Base-by-base conservation (phyloP, 768 basidiomycete species). In the Phlebiopsis gigantea region DNA sequence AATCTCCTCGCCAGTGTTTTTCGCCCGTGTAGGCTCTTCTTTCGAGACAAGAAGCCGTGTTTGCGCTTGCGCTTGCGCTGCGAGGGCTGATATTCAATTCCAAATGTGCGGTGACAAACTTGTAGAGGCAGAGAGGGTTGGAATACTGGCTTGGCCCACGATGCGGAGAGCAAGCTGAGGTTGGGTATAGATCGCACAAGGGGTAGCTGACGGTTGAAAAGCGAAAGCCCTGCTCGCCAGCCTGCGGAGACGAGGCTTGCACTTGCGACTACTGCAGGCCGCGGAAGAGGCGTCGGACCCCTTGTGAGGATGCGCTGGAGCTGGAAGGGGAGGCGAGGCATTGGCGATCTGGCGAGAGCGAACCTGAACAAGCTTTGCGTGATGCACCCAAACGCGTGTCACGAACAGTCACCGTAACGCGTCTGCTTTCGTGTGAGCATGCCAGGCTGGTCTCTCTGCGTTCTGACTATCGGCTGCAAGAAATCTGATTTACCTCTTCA, bases 21-120 rank as follows among this genome's bases (percentile, higher is more conserved):
- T 61, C 86, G 80, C 2, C 93, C 93, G 31, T 80, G 75, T 22
- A 80, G 77, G 8, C 77, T 82, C 62, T 79, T 79, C 69, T 87
- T 84, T 57, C 94, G 75, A 0, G 87, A 81, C 30, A 98, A 79
- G 71, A 96, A 98, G 5, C 95, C 95, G 67, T 92, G 90, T 68
- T 88, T 93, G 63, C 93, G 80, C 77, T 98, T 98, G 62, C 95
- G 76, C 66, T 90, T 90, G 42, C 94, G 81, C 71, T 96, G 93
- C 0, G 90, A 93, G n/a, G 95, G 95, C 69, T 98, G 95, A 65
- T 98, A 98, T 72, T 95, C 92, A n/a, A 83, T 81, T 44, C 95
- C 95, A 44, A 83, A 81, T 26, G 87, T 79, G 28, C 76, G 76
- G 67, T 79, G 84, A 6, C 93, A 85, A 41, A 79, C 72, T 62